Evolutionary conservation across 805 yeast genomes (phyloP), one percentile per base, ranked within the genome.

Genomic region (Yarrowia sp.): DNA sequence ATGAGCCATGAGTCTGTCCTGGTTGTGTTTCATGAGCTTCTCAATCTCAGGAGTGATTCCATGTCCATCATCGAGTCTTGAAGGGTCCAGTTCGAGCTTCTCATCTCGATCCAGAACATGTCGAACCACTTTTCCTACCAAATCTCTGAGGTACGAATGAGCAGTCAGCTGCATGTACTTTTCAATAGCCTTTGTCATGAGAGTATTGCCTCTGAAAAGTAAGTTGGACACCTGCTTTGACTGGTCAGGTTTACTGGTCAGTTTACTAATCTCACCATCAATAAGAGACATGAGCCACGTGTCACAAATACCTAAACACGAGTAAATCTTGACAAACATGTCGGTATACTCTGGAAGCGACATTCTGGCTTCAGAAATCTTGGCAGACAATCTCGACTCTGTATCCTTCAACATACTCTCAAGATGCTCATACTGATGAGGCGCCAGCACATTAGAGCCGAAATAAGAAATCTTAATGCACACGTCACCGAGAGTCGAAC

Each of bases 181-280:
- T 71, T 93, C 99, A 64, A 92, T 74, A 0, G 96, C 81, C 72
- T 90, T 90, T 0, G 97, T 87, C 67, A 95, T 79, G 4, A 93
- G 80, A 0, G 96, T 86, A 65, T 90, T 89, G 0, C 97, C 97
- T 69, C 99, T 80, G 71, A 93, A 93, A 14, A 90, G 73, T 90
- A 82, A 68, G n/a, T 48, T 51, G 22, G 50, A 33, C 7, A 32
- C 64, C 10, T 65, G 55, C 7, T 65, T 38, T 45, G 42, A 18
- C 32, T 58, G 11, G 17, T 44, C 8, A 28, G 11, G 22, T 32
- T 43, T 43, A 8, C 10, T 35, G 3, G 45, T 10, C 9, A 76
- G 42, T 17, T 67, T 70, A 13, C 64, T 66, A 48, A 91, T 78
- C 73, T 92, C 98, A 17, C 77, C 79, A 38, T 86, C 86, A 74